Base-by-base conservation (phyloP, 768 basidiomycete genomes). In the Pleurotus tuoliensis region DNA sequence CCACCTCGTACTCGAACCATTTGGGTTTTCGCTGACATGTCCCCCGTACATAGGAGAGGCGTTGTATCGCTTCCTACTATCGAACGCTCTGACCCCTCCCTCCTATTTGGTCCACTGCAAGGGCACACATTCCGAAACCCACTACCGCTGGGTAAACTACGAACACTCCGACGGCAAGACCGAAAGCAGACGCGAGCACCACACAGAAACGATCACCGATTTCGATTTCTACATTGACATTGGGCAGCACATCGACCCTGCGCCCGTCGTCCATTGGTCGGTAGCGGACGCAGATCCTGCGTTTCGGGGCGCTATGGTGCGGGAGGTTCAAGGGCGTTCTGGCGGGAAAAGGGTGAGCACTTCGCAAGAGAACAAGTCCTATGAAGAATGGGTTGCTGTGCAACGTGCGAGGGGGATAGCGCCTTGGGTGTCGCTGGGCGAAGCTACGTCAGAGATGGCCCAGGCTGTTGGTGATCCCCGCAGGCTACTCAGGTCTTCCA, bases 11-110 rank as follows among this genome's bases (percentile, higher is more conserved):
- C 18, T 52, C 16, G 20, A 4, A 12, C 15, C n/a, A 12, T 16
- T 16, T 39, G 5, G 20, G 7, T 25, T 7, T 7, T 25, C 6
- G 34, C 12, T 25, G 5, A 16, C n/a, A 27, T 16, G 16, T 37
- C 13, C 37, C n/a, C 13, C 30, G 2, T 18, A 5, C 30, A 34
- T 11, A 52, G 51, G 51, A 45, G 86, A 87, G 63, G 84, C 85
- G 0, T 76, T 91, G 20, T 90, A 88, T 66, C 82, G 87, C 56
- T 92, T 90, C 68, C 71, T 92, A 15, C 78, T 89, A 20, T 75
- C 76, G 3, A 82, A 86, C 52, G 76, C 84, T 1, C 66, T 62
- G 30, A 68, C 62, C 2, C 73, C 71, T 2, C 87, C 86, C 4
- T 67, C 57, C 18, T 71, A 79, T 58, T 67, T 70, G 37, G 64